phyloP scores from a whole-genome alignment of 1,284 basidiomycete genomes.

The Leccinum solheimii region DNA sequence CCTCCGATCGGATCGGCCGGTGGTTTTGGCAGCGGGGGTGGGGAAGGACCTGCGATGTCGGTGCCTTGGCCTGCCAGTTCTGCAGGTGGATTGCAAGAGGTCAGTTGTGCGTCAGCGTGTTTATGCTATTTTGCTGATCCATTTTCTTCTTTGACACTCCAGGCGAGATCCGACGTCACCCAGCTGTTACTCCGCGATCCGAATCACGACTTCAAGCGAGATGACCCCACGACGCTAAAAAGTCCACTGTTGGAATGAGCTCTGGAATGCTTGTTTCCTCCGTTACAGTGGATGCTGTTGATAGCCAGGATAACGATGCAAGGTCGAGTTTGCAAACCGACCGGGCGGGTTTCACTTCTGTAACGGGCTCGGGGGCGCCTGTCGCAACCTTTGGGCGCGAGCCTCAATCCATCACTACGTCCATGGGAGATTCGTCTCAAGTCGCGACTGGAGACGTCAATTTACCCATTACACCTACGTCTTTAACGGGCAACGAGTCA shows the following conservation, averaged over 20 bases:
- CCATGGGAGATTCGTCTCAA: background rate
- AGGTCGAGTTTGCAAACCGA: background rate
- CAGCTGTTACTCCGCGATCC: constrained; percentile 30
- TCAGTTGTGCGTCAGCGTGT: background rate
- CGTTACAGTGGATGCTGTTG: background rate
- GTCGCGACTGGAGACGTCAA: background rate
- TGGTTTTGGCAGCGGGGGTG: constrained; percentile 7
- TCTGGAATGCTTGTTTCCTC: background rate
- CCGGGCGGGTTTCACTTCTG: background rate
- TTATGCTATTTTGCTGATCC: background rate
- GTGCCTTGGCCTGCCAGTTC: constrained; percentile 43
- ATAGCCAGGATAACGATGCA: background rate
- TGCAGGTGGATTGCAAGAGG: constrained; percentile 4
- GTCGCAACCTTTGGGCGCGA: background rate
- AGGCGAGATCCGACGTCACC: constrained; percentile 24
- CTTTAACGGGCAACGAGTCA: background rate
- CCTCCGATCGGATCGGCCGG: constrained; percentile 24
- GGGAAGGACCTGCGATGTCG: constrained; percentile 36
- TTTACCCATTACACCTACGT: background rate
- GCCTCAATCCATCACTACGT: background rate
- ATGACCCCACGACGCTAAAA: constrained; percentile 23
- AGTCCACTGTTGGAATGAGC: background rate
- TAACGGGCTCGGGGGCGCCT: background rate
- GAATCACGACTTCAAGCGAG: constrained; percentile 15
- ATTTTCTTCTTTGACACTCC: background rate